Evolutionary conservation across 202 grass and related monocot genomes (phyloP).

Genomic region (Setaria italica): DNA sequence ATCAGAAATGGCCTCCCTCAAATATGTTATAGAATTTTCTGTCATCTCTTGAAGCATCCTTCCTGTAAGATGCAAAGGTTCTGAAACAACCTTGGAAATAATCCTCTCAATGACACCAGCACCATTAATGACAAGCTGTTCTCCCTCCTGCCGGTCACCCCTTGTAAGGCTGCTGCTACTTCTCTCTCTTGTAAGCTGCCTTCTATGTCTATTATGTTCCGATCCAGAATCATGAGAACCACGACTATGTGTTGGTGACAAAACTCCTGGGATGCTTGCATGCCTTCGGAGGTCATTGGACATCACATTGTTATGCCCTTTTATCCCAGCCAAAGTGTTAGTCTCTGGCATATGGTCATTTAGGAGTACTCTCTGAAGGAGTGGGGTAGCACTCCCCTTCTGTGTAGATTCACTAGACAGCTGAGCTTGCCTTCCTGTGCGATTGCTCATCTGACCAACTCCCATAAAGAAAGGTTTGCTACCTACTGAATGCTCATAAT

Average conservation of each 20-base stretch:
- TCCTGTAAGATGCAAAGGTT: conserved; percentile 80
- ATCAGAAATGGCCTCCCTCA: conserved; percentile 91
- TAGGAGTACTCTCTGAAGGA: conserved; percentile 59
- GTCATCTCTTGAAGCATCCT: conserved; percentile 99
- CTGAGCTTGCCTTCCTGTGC: conserved; percentile 61
- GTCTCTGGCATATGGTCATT: conserved; percentile 59
- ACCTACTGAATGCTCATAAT: conserved; percentile 73
- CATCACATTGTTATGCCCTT: conserved; percentile 44
- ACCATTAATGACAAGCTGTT: conserved; percentile 68
- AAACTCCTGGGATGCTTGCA: conserved; percentile 32
- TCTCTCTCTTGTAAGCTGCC: conserved; percentile 67
- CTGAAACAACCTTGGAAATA: conserved; percentile 81
- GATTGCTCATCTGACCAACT: conserved; percentile 56
- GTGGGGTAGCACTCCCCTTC: conserved; percentile 47
- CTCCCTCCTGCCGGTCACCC: conserved; percentile 60
- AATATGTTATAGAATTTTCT: conserved; percentile 76
- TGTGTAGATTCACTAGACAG: conserved; percentile 57
- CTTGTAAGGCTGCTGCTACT: conserved; percentile 67
- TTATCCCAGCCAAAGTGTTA: conserved; percentile 50
- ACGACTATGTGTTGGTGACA: conserved; percentile 49
- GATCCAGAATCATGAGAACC: conserved; percentile 60
- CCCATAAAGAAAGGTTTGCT: conserved; percentile 70
- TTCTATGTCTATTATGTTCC: conserved; percentile 59
- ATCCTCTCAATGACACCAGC: conserved; percentile 82
- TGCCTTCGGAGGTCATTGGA: conserved; percentile 36